Conservation (phyloP, 2,329 filamentous ascomycete genomes). For the Trichoderma gracile region DNA sequence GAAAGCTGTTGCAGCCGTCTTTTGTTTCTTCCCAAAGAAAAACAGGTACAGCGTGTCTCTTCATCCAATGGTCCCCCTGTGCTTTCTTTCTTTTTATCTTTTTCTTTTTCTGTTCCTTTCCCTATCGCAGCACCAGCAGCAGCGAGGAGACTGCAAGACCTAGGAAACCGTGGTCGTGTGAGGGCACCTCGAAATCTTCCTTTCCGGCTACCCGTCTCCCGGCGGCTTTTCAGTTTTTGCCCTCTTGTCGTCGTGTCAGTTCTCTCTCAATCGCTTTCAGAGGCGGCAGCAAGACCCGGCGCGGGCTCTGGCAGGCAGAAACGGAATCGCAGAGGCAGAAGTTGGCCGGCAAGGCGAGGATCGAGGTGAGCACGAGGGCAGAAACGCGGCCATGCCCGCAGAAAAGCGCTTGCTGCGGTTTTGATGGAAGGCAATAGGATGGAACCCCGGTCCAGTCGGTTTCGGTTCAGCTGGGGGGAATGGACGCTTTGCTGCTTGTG, state of each 20-base stretch:
- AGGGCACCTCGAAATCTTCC: background rate
- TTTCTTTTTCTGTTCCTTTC: background rate
- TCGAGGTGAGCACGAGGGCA: constrained; percentile 21
- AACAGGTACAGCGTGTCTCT: background rate
- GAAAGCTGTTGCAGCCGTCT: constrained; percentile 9
- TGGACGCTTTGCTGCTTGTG: too few species aligned
- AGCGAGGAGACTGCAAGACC: background rate
- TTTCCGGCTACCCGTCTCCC: too few species aligned
- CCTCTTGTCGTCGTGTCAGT: background rate
- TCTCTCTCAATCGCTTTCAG: background rate
- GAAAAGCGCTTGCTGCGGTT: constrained; percentile 4
- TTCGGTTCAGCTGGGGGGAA: background rate
- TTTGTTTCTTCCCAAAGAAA: background rate
- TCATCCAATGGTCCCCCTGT: too few species aligned
- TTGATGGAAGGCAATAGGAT: background rate
- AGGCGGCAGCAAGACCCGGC: background rate
- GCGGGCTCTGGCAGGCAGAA: constrained; percentile 12
- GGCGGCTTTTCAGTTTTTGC: too few species aligned
- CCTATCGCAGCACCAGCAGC: background rate
- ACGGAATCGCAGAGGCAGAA: constrained; percentile 17
- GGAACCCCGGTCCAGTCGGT: constrained; percentile 2
- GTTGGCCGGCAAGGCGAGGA: constrained; percentile 11
- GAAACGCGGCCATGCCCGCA: constrained; percentile 9
- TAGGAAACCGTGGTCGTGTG: constrained; percentile 12
- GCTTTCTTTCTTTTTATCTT: background rate